Evolutionary conservation across 257 asterid genomes (phyloP), one percentile per base, ranked within the genome.

Genomic region (Solanum medicagineum): DNA sequence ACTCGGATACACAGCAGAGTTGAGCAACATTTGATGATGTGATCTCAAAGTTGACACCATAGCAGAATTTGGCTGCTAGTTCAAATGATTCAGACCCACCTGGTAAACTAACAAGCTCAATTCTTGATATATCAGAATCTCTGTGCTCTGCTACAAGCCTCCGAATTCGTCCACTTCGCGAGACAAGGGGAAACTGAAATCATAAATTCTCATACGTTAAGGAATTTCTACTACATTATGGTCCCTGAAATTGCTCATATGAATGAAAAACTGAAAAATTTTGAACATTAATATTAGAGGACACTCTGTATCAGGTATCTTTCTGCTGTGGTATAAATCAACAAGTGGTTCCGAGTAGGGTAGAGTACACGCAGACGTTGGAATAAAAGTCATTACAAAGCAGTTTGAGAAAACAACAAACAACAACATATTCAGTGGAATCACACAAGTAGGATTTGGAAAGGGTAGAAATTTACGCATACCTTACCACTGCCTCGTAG

Each of bases 21-120:
- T 92, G 96, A 81, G 99, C 98, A 17, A 93, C 98, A 84, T 94
- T 95, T 82, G 94, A 85, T 51, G 98, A 87, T 16, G 95, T 95
- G 86, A 97, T 97, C 91, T 97, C 99, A 49, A 97, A 95, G 75
- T 94, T 95, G 86, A 95, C 92, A 12, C 99, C 98, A 16, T 97
- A 95, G 88, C 99, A 95, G 88, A 97, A 97, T 86, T 97, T 93
- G 42, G 99, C 99, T 1, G 98, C 99, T 57, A 94, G 92, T 85
- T 95, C 98, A 73, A 97, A 94, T 29, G 98, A 87, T 86, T 93
- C 95, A 2, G 95, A 88, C 3, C 99, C 97, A 20, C 99, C 99
- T 12, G 99, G 99, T 26, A 97, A 90, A 86, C 93, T 89, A 55
- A 87, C 90, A 53, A 96, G 95, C 92, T 95, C 98, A 62, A 97